Conservation (phyloP, 352 stramenopile genomes). For the Globisporangium yorkense region DNA sequence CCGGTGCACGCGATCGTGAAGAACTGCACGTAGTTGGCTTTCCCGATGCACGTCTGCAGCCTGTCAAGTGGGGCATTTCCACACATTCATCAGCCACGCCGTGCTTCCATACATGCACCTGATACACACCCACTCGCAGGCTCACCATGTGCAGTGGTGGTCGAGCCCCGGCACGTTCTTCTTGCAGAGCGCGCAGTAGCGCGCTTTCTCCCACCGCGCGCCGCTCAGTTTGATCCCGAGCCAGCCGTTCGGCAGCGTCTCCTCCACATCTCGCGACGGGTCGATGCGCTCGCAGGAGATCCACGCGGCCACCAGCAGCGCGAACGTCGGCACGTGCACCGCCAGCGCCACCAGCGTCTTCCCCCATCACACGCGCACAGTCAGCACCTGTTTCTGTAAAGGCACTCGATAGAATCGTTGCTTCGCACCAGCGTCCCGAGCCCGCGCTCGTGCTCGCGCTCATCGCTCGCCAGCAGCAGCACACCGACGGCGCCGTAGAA, state of each 20-base stretch:
- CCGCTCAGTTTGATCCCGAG: slow-evolving; percentile 63
- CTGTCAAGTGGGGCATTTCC: slow-evolving; percentile 9
- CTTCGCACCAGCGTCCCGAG: slow-evolving; percentile 13
- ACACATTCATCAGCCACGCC: neutral
- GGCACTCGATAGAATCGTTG: neutral
- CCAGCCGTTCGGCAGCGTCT: slow-evolving; percentile 46
- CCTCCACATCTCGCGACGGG: slow-evolving; percentile 33
- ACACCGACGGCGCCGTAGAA: slow-evolving; percentile 47
- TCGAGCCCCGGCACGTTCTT: slow-evolving; percentile 77
- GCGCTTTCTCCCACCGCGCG: slow-evolving; percentile 70
- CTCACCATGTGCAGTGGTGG: slow-evolving; percentile 82
- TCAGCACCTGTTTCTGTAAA: slow-evolving; percentile 8
- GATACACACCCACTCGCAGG: neutral
- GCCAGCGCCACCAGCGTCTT: slow-evolving; percentile 48
- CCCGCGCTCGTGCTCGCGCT: slow-evolving; percentile 1
- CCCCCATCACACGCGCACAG: neutral
- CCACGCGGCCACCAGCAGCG: slow-evolving; percentile 55
- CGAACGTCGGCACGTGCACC: slow-evolving; percentile 42
- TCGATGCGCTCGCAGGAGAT: slow-evolving; percentile 70
- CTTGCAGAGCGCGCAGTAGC: slow-evolving; percentile 74
- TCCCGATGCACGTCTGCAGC: slow-evolving; percentile 82
- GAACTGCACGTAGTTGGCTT: slow-evolving; percentile 83
- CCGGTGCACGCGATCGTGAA: slow-evolving; percentile 70
- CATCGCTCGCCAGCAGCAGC: slow-evolving; percentile 12
- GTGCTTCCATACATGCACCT: neutral